Percentiles rank a stretch among this genome's conserved stretches.
These are phyloP conservation scores for Stachybotrys echinatus DNA, from an alignment of 2,329 filamentous ascomycete genomes.

Conservation along the genomic window DNA sequence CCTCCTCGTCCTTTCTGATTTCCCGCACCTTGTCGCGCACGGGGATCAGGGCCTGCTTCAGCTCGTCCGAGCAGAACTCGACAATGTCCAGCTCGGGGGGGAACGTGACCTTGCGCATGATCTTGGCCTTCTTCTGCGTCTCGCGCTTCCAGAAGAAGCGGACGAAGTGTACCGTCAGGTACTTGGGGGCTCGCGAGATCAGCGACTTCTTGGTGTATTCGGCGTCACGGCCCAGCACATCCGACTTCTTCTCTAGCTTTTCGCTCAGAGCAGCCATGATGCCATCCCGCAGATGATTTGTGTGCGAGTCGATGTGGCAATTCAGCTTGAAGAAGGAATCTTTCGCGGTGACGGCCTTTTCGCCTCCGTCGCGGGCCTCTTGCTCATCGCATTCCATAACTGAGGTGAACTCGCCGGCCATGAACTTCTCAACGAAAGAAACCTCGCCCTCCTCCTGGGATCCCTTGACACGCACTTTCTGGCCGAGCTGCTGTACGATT, in stretches of 20 bases:
- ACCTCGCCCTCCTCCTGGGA: constrained; percentile 40
- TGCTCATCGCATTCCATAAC: constrained; percentile 79
- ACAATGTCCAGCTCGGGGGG: constrained; percentile 87
- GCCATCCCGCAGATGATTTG: constrained; percentile 87
- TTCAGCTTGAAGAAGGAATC: constrained; percentile 89
- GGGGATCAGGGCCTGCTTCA: constrained; percentile 77
- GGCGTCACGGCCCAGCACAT: constrained; percentile 70
- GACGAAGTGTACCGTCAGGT: constrained; percentile 94
- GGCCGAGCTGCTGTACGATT: constrained; percentile 76
- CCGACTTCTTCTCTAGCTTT: constrained; percentile 85
- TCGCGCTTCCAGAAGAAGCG: constrained; percentile 98
- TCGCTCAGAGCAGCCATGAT: constrained; percentile 77
- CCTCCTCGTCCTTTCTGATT: constrained; percentile 89
- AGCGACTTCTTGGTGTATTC: constrained; percentile 87
- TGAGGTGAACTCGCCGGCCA: constrained; percentile 77
- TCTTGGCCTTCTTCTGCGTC: constrained; percentile 97
- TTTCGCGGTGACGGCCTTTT: constrained; percentile 60
- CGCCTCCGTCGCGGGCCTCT: constrained; percentile 66
- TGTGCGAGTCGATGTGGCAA: constrained; percentile 85
- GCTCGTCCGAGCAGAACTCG: constrained; percentile 90
- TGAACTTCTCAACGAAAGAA: constrained; percentile 86
- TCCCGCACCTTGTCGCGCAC: constrained; percentile 96
- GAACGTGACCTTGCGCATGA: constrained; percentile 98
- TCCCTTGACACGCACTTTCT: constrained; percentile 66
- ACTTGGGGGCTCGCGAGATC: constrained; percentile 87